A percentile compares a stretch with the other conserved stretches of the same genome.
Conservation (phyloP, 768 basidiomycete species). For the Trametes cinnabarina region DNA sequence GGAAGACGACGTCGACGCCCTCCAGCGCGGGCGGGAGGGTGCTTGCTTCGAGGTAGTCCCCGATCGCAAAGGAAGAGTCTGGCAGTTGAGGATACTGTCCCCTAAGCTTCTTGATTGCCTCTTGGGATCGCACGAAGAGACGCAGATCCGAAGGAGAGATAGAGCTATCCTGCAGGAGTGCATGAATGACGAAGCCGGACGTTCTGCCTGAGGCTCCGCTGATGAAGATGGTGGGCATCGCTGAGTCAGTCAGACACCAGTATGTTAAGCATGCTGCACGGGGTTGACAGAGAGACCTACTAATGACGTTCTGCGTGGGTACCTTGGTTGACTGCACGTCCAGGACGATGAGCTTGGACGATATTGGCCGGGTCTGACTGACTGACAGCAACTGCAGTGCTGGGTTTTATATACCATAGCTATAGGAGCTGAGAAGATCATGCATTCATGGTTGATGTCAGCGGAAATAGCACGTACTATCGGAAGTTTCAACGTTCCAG, state of each 20-base stretch:
- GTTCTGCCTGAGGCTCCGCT: conserved; percentile 26
- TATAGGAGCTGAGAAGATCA: no score
- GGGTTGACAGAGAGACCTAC: no score
- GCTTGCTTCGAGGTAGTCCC: conserved; percentile 25
- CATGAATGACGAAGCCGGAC: conserved; percentile 22
- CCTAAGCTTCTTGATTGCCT: conserved; percentile 17
- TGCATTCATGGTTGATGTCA: no score
- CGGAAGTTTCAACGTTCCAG: no score
- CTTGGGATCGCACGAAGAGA: conserved; percentile 27
- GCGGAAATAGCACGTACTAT: no score
- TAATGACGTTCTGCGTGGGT: no score
- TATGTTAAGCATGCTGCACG: no score
- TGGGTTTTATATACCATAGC: no score
- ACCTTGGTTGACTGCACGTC: no score
- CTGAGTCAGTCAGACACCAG: background rate
- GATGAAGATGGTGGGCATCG: conserved; percentile 19
- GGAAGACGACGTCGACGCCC: conserved; percentile 29
- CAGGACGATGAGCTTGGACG: no score
- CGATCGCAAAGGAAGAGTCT: conserved; percentile 23
- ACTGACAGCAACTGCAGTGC: no score
- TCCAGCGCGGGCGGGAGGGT: conserved; percentile 24
- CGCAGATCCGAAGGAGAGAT: conserved; percentile 20
- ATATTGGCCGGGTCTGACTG: no score
- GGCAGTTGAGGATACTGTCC: conserved; percentile 17
- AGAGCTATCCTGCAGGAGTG: conserved; percentile 12